Base-by-base conservation (phyloP, 179 eudicot species). In the Spergularia azorica region DNA sequence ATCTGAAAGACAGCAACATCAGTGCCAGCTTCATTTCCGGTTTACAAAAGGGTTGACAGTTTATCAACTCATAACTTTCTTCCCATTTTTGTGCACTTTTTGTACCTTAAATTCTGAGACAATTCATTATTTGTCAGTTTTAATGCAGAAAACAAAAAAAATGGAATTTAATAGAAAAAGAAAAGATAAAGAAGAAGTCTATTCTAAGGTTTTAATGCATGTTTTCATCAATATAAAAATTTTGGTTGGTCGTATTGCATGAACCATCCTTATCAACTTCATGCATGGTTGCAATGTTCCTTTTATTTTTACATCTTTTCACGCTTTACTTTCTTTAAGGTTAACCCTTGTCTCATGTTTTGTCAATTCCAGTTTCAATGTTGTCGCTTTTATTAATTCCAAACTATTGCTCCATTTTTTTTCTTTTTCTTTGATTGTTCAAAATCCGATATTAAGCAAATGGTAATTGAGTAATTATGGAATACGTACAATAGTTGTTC, bases 261-360 rank as follows among this genome's bases (percentile, higher is more conserved):
- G 75, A 77, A 70, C 70, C 75, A 77, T 77, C 80, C 39, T 70
- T 52, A 48, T 77, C 79, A 77, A 77, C 26, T 67, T 12, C 74
- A 38, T 58, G 48, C 20, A 60, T 76, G 38, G 67, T 58, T 68
- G 78, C 57, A 75, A 55, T 12, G 9, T 51, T 18, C 32, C 4
- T 46, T 36, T 1, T 52, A 21, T 48, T 73, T 66, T 66, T 65
- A 36, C 55, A 14, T 39, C 43, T 75, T 64, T 62, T 62, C 63
- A 15, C 20, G 9, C 32, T 16, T 17, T 14, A 11, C 57, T 54
- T 54, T 54, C 43, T 67, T 65, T 54, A 65, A 66, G 71, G 72
- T 38, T 66, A 54, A 39, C 72, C 57, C 57, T 6, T 52, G 56
- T 55, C 66, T 66, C 26, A 20, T 66, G 64, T 65, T 75, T 75